Evolutionary conservation across 2,329 filamentous ascomycete genomes (phyloP), one percentile per base, ranked within the genome.

Genomic region (Bipolaris bicolor): DNA sequence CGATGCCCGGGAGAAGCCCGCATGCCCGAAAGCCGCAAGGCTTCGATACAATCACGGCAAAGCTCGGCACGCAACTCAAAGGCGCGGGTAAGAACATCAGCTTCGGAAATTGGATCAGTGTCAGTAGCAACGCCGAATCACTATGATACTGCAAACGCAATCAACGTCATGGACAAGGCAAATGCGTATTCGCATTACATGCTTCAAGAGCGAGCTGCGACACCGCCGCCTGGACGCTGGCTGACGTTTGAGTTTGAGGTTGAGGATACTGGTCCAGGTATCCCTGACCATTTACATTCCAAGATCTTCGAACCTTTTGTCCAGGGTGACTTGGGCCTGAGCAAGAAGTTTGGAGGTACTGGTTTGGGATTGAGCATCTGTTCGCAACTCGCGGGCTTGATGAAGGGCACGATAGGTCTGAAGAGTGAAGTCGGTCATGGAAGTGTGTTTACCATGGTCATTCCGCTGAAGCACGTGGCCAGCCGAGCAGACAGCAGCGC

Each of bases 281-380:
- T 97, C 54, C 86, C 91, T 0, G 84, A 88, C 6, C 80, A 89
- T 62, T 85, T 96, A 75, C 91, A 92, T 66, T 82, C 90, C 55
- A 88, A 88, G 64, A 91, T 97, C 9, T 97, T 97, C 72, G 93
- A 97, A 74, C 93, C 93, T 0, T 97, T 97, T 70, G 90, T 97
- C 0, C 93, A 97, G 76, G 93, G 90, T n/a, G 92, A 97, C 71
- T 79, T 95, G 1, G 90, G 92, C 0, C 79, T 97, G 15, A 96
- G 90, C 79, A 96, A 92, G 75, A 95, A 95, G 70, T 96, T 89
- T 71, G 92, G 92, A 16, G 93, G 93, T 15, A 97, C 93, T 1
- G 93, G 93, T 3, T 80, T 97, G 1, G 93, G 93, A 1, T 76
- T 97, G 52, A 94, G 90, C 69, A 97, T 97, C 67, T 96, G 92